Base-by-base conservation (phyloP, 73 alveolate species). In the Paraurostyla sp. region DNA sequence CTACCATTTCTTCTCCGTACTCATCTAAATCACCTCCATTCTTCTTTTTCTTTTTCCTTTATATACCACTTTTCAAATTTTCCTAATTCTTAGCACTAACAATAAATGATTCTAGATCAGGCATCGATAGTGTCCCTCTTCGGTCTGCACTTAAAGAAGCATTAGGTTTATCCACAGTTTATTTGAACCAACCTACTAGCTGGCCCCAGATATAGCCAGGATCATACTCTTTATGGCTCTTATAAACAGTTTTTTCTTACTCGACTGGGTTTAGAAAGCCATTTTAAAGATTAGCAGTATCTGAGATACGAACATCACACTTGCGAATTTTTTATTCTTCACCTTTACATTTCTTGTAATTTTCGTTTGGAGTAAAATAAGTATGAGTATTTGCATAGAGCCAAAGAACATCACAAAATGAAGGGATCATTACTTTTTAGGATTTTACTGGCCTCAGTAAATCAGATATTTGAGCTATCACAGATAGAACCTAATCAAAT, bases 111-210 rank as follows among this genome's bases (percentile, higher is more conserved):
- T 95, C 97, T 33, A 95, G 68, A 82, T 95, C 98, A 6, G 98
- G 98, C 83, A 91, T 91, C n/a, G 96, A 81, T 41, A 95, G 94
- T 27, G 96, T 92, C 25, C 99, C 98, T 91, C 98, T 95, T 82
- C 99, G n/a, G 35, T 90, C 95, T 43, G 95, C 97, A 32, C 92
- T 59, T 0, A 93, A 89, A 0, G 96, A 84, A 1, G 97, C 93
- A 76, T 84, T 85, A 2, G 98, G 98, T 58, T 97, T 97, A 87
- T 93, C 98, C 0, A 93, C 98, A 35, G 97, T 95, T 82, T 97
- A 95, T 45, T 95, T 95, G 88, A 85, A 88, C 98, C 98, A 95
- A 57, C 98, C 98, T 0, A 80, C 93, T 40, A 96, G 78, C 85
- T 96, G 93, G 0, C 98, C 99, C 98, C 98, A 93, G 22, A 92